Evolutionary conservation across 257 asterid species (phyloP), one percentile per base, ranked within the genome.

Genomic region (Solanum dulcamara): DNA sequence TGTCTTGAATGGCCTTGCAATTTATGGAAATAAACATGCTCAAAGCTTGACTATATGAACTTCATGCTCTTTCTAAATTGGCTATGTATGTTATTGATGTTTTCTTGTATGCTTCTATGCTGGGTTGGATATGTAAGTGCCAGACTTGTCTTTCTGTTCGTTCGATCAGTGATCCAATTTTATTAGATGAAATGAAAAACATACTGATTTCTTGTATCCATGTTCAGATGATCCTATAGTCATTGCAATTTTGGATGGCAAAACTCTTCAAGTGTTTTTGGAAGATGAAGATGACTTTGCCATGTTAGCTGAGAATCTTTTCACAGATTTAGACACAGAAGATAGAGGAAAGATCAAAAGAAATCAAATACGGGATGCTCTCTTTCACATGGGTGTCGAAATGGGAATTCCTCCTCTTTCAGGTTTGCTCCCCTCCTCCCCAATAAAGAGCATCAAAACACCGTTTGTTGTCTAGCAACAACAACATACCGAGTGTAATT

Each of bases 241-340:
- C 84, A 86, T 89, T 40, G 90, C 92, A 67, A 84, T 91, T 59
- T 89, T 92, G 91, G 91, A 92, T 79, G 95, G 95, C 18, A 86
- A 83, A 80, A 84, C 84, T 77, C 89, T 91, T 84, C 87, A 55
- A 46, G 3, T 86, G 50, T 87, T 88, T 85, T 88, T 92, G 91
- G 95, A 91, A 68, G 95, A 92, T 88, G 95, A 92, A 89, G 95
- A 92, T 84, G 95, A 92, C 90, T 92, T 92, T 66, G 95, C 95
- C 12, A 91, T 92, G 93, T 87, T 92, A 66, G 92, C 95, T 5
- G 93, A 92, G 91, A 90, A 90, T 88, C 90, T 92, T 81, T 92
- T 92, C 88, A 92, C 95, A 75, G 93, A 92, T 59, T 85, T 92
- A 89, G 95, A 92, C 86, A 85, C 86, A 44, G 90, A 92, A 85